Evolutionary conservation across 2,329 filamentous ascomycete genomes (phyloP).

Genomic region (Mycosphaerella sp.): DNA sequence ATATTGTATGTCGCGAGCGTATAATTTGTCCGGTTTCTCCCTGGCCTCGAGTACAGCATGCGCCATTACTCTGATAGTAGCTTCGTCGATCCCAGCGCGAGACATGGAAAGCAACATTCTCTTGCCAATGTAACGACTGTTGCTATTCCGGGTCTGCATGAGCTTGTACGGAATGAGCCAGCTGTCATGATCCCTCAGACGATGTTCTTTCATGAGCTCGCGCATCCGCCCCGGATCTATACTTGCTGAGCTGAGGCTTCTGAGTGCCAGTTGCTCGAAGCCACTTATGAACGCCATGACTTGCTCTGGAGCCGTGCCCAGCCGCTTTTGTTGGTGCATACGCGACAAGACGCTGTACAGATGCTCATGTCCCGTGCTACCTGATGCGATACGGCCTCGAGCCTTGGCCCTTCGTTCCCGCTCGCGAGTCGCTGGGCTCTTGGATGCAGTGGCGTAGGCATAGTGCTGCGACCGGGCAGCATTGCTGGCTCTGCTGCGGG

Average conservation of each 20-base stretch:
- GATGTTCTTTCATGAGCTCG: slow-evolving; percentile 7
- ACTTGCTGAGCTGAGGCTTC: neutral
- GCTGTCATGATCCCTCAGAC: slow-evolving; percentile 7
- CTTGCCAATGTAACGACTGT: slow-evolving; percentile 17
- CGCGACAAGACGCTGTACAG: neutral
- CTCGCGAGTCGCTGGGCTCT: slow-evolving; percentile 12
- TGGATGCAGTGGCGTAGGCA: slow-evolving; percentile 6
- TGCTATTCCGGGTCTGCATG: slow-evolving; percentile 1
- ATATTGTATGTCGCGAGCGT: slow-evolving; percentile 15
- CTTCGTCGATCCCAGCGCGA: slow-evolving; percentile 21
- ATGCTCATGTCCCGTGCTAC: neutral
- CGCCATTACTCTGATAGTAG: slow-evolving; percentile 25
- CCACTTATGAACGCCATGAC: slow-evolving; percentile 9
- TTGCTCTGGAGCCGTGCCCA: slow-evolving; percentile 9
- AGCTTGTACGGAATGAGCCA: slow-evolving; percentile 9
- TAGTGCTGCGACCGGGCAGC: neutral
- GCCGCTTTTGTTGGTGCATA: neutral
- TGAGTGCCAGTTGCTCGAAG: slow-evolving; percentile 9
- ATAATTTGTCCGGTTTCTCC: slow-evolving; percentile 17
- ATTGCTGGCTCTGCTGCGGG: neutral
- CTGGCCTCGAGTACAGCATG: slow-evolving; percentile 17
- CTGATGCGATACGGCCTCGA: neutral
- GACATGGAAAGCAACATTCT: slow-evolving; percentile 25
- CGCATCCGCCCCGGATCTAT: slow-evolving; percentile 7
- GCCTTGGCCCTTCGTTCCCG: neutral